Percentiles rank a stretch among this genome's conserved stretches.
Conservation (phyloP, 2,329 filamentous ascomycete species). For the Nothopassalora personata region DNA sequence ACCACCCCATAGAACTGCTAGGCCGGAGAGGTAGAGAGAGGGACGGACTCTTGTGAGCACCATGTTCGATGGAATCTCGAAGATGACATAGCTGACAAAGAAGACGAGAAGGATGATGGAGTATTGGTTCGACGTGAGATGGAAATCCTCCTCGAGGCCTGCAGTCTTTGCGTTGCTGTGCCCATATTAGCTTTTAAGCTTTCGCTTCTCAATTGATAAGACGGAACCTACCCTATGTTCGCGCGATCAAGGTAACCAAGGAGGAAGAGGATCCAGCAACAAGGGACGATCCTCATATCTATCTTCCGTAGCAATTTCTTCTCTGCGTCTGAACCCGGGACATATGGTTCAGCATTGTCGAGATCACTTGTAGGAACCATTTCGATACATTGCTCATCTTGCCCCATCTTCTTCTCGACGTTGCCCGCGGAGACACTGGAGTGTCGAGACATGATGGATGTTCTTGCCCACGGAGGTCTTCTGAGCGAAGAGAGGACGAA, state of each 20-base stretch:
- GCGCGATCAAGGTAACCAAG: conserved; percentile 2
- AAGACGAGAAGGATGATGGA: conserved; percentile 5
- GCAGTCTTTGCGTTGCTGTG: not conserved
- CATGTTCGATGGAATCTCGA: conserved; percentile 59
- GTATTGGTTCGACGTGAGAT: conserved; percentile 39
- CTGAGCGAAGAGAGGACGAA: not conserved
- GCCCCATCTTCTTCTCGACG: not conserved
- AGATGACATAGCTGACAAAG: conserved; percentile 49
- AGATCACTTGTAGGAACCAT: not conserved
- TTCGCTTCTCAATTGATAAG: not conserved
- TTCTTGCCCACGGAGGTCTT: not conserved
- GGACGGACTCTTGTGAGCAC: conserved; percentile 37
- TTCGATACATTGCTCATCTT: conserved; percentile 5
- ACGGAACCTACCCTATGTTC: conserved; percentile 1
- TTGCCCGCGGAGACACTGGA: not conserved
- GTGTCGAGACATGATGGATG: not conserved
- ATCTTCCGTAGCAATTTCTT: conserved; percentile 1
- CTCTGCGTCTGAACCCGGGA: conserved; percentile 4
- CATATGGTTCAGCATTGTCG: not conserved
- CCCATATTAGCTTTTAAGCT: not conserved
- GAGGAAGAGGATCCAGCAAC: conserved; percentile 1
- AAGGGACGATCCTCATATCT: conserved; percentile 4
- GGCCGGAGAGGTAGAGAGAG: conserved; percentile 44
- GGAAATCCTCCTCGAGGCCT: conserved; percentile 43
- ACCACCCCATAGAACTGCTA: conserved; percentile 32